These are phyloP conservation scores for Aspergillus novoparasiticus DNA, from an alignment of 2,329 filamentous ascomycete genomes.

Conservation along the genomic window DNA sequence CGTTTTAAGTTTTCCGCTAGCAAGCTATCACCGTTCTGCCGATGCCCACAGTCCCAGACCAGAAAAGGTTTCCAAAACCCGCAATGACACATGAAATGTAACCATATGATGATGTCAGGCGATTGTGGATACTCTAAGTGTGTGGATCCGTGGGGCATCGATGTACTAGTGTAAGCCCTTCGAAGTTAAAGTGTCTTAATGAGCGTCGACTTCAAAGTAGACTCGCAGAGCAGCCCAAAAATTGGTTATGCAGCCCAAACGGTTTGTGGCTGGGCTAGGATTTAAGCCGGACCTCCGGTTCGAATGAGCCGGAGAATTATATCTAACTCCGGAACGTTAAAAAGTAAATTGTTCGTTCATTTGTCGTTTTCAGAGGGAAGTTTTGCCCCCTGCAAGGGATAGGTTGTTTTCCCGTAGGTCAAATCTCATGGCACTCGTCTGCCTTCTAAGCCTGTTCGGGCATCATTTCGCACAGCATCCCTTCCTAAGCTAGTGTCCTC, in stretches of 20 bases:
- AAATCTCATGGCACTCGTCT: not conserved
- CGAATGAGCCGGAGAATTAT: not conserved
- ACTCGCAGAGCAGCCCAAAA: not conserved
- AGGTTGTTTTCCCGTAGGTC: not conserved
- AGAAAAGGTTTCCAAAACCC: not conserved
- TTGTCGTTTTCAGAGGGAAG: not conserved
- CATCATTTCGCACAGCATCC: not conserved
- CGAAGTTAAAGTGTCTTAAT: not conserved
- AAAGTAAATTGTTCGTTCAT: not conserved
- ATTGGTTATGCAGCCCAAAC: not conserved
- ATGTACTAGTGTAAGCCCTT: not conserved
- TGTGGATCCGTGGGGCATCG: not conserved
- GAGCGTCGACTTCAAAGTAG: too few species aligned
- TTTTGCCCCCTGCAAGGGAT: not conserved
- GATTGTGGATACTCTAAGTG: not conserved
- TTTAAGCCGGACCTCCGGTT: not conserved
- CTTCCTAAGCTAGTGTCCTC: not conserved
- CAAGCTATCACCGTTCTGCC: not conserved
- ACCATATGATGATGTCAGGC: not conserved
- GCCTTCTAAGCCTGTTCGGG: not conserved
- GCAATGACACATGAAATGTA: not conserved
- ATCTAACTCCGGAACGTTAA: not conserved
- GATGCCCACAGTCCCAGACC: not conserved
- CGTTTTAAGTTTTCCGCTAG: not conserved
- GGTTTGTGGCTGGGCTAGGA: not conserved